Evolutionary conservation across 257 asterid species (phyloP), one percentile per base, ranked within the genome.

Genomic region (Primulina tabacum): DNA sequence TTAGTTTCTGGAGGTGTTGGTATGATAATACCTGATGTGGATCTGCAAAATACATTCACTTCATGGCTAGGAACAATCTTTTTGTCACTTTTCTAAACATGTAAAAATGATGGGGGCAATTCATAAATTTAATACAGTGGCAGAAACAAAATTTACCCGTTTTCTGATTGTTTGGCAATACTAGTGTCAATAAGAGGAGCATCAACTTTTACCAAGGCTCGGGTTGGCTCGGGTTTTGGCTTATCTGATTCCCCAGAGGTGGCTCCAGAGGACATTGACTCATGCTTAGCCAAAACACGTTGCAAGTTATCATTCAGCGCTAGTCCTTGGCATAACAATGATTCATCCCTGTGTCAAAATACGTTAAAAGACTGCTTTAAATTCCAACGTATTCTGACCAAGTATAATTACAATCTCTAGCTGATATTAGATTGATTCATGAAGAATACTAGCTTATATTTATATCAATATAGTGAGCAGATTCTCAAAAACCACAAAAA

Each of bases 291-390:
- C 60, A 94, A 76, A 72, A 88, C 91, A 53, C 95, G 96, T 73
- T 94, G 97, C 84, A 94, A 82, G 80, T 89, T 98, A 77, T 94
- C 98, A 76, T 91, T 94, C 73, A 91, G 82, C 18, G 97, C 83
- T 77, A 94, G 84, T 72, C 97, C 99, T 83, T 91, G 97, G 83
- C 96, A 82, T 74, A 94, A 81, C 59, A 94, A 79, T 20, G 96
- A 89, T 72, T 94, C 99, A 79, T 94, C 99, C 78, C 99, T 91
- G 81, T 73, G 81, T 37, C 32, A 68, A 66, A 68, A 73, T 56
- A 80, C 8, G 37, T 33, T 74, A 58, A 30, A 55, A 72, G 61
- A 64, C 63, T 55, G 72, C 60, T 70, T 26, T 28, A 64, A 47
- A 63, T 60, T 59, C 56, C 38, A 62, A 43, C 18, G 29, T 20